Base-by-base conservation (phyloP, 805 yeast genomes). In the Wickerhamiella bombiphila region DNA sequence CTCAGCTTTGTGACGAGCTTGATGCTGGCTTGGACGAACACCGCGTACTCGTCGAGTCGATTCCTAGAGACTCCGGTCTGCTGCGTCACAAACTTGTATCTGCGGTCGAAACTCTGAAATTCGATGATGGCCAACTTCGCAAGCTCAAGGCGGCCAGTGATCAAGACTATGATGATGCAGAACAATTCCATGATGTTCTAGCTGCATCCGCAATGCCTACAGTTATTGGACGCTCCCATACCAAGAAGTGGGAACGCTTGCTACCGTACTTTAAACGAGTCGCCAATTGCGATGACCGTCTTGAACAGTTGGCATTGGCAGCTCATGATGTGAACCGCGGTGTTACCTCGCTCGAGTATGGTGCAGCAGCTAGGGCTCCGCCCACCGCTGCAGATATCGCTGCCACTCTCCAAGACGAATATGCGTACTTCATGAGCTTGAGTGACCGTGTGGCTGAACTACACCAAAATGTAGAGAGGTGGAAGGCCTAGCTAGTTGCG, bases 371-470 rank as follows among this genome's bases (percentile, higher is more conserved):
- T 6, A 38, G 32, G 1, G 38, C 44, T 2, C 37, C 42, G n/a
- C 50, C 50, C 2, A 28, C 35, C 3, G 46, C 51, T 7, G 13
- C 32, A 8, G 37, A 32, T 22, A 64, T 70, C 43, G 32, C 38
- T 37, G 37, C 34, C 24, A 46, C 60, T 6, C 41, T 61, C 36
- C 70, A 68, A 46, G 73, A 70, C 44, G 85, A 78, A 57, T 75
- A 76, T 52, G 60, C 61, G 35, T 64, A 79, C 40, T 78, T 77
- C 53, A 74, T 78, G 72, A 80, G 77, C 51, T 62, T 79, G 36
- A 76, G 82, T 38, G 80, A 76, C 50, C 65, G 69, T 16, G 72
- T 78, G 51, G 85, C 86, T 3, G 81, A 74, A 50, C 59, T 76
- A 26, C 86, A 79, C 54, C 73, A 69, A 37, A 59, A 61, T 13